A percentile compares a stretch with the other conserved stretches of the same genome.
Evolutionary conservation across 495 filamentous ascomycete genomes (phyloP).

Genomic region (Lophium mytilinum): DNA sequence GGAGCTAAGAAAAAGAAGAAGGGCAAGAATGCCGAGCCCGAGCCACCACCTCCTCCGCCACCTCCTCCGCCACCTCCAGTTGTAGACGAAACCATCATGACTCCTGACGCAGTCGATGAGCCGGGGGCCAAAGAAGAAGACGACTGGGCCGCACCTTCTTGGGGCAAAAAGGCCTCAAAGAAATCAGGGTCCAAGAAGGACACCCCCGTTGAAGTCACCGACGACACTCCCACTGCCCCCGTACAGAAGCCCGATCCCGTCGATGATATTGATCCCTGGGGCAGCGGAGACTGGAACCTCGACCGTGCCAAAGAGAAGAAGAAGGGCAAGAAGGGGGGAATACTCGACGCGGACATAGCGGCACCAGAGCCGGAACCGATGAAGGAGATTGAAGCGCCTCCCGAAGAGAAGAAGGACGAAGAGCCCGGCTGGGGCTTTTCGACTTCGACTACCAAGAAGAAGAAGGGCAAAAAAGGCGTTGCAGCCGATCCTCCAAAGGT

Average conservation of each 20-base stretch:
- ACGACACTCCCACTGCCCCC: conserved; percentile 6
- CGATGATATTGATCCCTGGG: conserved; percentile 20
- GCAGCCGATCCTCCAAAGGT: not conserved
- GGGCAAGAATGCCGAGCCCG: conserved; percentile 14
- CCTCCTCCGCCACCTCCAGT: not conserved
- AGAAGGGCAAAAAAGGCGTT: conserved; percentile 21
- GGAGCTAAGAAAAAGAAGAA: conserved; percentile 28
- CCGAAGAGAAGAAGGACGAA: conserved; percentile 23
- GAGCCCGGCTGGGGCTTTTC: not conserved
- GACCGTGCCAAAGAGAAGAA: conserved; percentile 13
- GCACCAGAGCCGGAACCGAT: not conserved
- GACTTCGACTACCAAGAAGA: conserved; percentile 1
- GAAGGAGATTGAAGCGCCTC: conserved; percentile 14
- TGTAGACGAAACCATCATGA: conserved; percentile 4
- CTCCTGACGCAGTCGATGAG: conserved; percentile 30
- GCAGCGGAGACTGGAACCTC: conserved; percentile 18
- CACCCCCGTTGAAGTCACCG: conserved; percentile 18
- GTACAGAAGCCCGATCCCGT: conserved; percentile 17
- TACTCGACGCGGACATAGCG: conserved; percentile 17
- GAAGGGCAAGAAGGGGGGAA: conserved; percentile 29
- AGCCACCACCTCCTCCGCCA: conserved; percentile 1
- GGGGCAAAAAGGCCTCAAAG: conserved; percentile 22
- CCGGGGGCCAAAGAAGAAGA: conserved; percentile 28
- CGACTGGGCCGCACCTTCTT: conserved; percentile 19
- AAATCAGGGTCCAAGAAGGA: conserved; percentile 15